phyloP scores from a whole-genome alignment of 108 stramenopile genomes.

The Fistulifera solaris region DNA sequence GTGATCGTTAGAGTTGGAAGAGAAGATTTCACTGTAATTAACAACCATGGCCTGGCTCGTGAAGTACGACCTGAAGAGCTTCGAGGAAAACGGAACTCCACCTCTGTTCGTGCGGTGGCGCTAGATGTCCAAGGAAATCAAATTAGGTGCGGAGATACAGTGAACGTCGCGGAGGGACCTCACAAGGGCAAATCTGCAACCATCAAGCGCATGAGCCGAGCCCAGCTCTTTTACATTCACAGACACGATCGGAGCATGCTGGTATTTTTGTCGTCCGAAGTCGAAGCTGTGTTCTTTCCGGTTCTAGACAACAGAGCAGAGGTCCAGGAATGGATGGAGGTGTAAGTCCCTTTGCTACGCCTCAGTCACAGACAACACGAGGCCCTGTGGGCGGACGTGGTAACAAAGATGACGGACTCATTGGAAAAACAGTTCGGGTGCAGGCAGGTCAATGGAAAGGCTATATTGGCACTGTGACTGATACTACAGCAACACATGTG shows the following conservation, averaged over 20 bases:
- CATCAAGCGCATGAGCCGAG: conserved; percentile 83
- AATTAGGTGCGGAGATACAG: conserved; percentile 76
- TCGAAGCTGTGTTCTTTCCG: conserved; percentile 77
- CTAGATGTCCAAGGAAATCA: conserved; percentile 84
- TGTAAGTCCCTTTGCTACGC: conserved; percentile 63
- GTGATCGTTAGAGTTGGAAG: conserved; percentile 88
- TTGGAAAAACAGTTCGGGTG: conserved; percentile 84
- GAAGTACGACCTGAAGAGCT: conserved; percentile 85
- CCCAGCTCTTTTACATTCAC: conserved; percentile 85
- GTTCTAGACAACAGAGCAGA: conserved; percentile 42
- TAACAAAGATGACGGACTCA: conserved; percentile 64
- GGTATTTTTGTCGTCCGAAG: conserved; percentile 87
- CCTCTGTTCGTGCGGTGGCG: conserved; percentile 73
- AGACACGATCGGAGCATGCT: conserved; percentile 75
- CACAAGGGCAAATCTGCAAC: conserved; percentile 85
- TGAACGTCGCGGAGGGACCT: conserved; percentile 80
- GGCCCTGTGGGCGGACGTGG: conserved; percentile 36
- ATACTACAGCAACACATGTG: conserved; percentile 83
- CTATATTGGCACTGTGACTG: conserved; percentile 75
- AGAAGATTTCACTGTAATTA: conserved; percentile 87
- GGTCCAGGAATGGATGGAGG: conserved; percentile 43
- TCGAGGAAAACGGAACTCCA: conserved; percentile 78
- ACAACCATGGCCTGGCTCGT: conserved; percentile 78
- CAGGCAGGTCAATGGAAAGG: conserved; percentile 92
- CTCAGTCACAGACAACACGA: conserved; percentile 49